A percentile compares a stretch with the other conserved stretches of the same genome.
These are phyloP conservation scores for Stereum hirsutum DNA, from an alignment of 1,284 basidiomycete species.

Conservation along the genomic window DNA sequence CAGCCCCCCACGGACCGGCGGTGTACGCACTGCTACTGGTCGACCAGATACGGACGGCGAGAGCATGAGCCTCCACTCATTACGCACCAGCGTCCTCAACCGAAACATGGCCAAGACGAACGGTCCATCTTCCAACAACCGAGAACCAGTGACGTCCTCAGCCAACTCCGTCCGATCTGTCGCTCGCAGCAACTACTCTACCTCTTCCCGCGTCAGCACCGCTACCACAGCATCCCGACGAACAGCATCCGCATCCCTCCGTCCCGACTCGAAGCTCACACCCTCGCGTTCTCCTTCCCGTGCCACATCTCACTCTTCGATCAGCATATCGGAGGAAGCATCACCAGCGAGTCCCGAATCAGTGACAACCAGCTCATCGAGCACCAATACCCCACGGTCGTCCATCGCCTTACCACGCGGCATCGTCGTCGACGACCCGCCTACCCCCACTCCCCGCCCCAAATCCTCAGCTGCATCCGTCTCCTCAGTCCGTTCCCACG, in stretches of 20 bases:
- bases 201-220: constrained; percentile 17
- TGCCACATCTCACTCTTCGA: constrained; percentile 13
- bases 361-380: constrained; percentile 5
- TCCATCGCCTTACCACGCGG: constrained; percentile 9
- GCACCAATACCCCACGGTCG: constrained; percentile 5
- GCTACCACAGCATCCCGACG: constrained; percentile 16
- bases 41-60: constrained; percentile 31
- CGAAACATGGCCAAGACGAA: constrained; percentile 27
- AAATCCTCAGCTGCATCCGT: constrained; percentile 11
- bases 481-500: constrained; percentile 24
- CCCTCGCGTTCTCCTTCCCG: constrained; percentile 19
- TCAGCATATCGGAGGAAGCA: constrained; percentile 10
- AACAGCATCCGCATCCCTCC: constrained; percentile 16
- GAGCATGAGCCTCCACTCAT: constrained; percentile 37
- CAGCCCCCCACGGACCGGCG: constrained; percentile 17
- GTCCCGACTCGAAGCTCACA: constrained; percentile 64
- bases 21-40: constrained; percentile 12
- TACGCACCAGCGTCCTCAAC: constrained; percentile 50
- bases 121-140: constrained; percentile 8
- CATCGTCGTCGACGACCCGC: neutral
- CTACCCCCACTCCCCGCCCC: constrained; percentile 7
- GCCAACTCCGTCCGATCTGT: constrained; percentile 35
- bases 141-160: constrained; percentile 19
- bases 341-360: constrained; percentile 8
- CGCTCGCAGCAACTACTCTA: constrained; percentile 32